Evolutionary conservation across 2,329 filamentous ascomycete species (phyloP).

Genomic region (Aureobasidium zeae): DNA sequence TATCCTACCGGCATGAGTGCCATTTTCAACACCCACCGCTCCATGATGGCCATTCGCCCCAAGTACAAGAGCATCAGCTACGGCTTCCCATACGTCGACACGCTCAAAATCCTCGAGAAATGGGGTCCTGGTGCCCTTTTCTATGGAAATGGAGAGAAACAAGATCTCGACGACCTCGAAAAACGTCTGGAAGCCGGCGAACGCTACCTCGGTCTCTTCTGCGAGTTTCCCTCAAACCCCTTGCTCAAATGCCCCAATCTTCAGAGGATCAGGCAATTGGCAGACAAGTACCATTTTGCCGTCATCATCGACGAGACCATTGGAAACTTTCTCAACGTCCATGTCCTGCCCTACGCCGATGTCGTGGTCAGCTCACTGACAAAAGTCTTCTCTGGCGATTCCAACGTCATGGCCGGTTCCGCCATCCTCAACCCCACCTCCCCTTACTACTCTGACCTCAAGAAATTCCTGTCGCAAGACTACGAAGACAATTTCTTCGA

Average conservation of each 20-base stretch:
- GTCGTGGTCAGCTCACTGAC: constrained; percentile 90
- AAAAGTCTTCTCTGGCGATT: constrained; percentile 95
- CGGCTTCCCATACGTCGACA: constrained; percentile 97
- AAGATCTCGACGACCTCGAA: constrained; percentile 79
- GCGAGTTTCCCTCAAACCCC: constrained; percentile 91
- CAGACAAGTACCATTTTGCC: constrained; percentile 76
- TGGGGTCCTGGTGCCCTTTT: constrained; percentile 85
- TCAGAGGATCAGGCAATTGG: constrained; percentile 65
- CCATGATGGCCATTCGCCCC: constrained; percentile 56
- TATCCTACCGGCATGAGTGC: constrained; percentile 90
- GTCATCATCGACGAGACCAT: constrained; percentile 94
- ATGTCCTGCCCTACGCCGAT: constrained; percentile 82
- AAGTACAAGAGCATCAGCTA: constrained; percentile 72
- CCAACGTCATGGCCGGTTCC: constrained; percentile 92
- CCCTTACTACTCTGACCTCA: constrained; percentile 63
- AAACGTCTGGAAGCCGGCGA: constrained; percentile 60
- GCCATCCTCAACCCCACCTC: constrained; percentile 56
- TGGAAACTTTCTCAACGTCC: constrained; percentile 91
- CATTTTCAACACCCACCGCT: constrained; percentile 80
- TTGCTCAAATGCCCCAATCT: constrained; percentile 79
- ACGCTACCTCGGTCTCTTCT: constrained; percentile 74
- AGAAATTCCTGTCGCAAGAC: constrained; percentile 49
- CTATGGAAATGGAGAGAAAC: constrained; percentile 68
- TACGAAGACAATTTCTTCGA: constrained; percentile 91
- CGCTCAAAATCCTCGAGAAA: constrained; percentile 87